Percentiles rank a stretch among this genome's conserved stretches.
Conservation (phyloP, 140 eudicot genomes). For the Anethum foeniculum region DNA sequence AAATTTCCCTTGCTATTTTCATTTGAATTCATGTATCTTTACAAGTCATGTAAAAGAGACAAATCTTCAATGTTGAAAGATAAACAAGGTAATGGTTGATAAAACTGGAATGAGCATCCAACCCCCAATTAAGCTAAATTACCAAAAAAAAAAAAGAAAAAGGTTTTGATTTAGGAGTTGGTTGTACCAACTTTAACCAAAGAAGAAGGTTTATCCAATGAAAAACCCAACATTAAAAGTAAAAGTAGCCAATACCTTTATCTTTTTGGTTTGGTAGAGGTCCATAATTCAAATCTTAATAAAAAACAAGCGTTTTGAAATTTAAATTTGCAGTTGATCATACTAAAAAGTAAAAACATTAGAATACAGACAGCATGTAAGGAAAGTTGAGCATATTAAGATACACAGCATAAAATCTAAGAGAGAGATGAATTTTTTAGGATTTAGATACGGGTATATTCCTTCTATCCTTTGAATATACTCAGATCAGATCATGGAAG, state of each 20-base stretch:
- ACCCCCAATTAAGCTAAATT: background rate
- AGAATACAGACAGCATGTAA: background rate
- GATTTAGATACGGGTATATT: slow-evolving; percentile 10
- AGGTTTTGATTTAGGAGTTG: background rate
- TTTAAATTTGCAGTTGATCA: background rate
- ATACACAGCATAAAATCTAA: background rate
- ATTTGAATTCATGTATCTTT: background rate
- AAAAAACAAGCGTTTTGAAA: background rate
- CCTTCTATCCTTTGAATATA: background rate
- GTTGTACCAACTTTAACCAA: background rate
- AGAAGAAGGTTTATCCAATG: background rate
- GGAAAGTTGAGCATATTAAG: background rate
- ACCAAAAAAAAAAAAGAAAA: background rate
- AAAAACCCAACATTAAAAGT: background rate
- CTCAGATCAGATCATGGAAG: background rate
- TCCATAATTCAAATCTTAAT: too few species aligned
- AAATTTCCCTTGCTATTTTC: background rate
- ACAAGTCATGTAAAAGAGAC: background rate
- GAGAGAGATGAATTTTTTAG: background rate
- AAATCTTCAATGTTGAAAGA: background rate
- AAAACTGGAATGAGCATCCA: background rate
- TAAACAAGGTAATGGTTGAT: background rate
- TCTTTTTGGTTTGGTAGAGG: background rate
- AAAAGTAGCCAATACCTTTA: slow-evolving; percentile 3
- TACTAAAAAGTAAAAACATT: background rate